Evolutionary conservation across 106 monocot species (phyloP), one percentile per base, ranked within the genome.

Genomic region (Hemerocallis citrina): DNA sequence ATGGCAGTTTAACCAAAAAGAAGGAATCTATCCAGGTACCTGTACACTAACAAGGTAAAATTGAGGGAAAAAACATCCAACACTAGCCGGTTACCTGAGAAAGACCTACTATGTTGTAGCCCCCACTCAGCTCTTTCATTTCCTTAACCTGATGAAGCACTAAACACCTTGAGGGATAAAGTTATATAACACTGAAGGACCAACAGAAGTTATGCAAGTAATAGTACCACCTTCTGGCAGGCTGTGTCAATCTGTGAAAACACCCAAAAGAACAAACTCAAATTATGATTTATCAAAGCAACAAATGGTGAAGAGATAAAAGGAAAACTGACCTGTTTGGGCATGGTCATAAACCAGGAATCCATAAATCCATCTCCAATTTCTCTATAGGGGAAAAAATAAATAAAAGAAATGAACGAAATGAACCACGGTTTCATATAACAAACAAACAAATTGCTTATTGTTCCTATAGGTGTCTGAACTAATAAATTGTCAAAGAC

Each of bases 71-170:
- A 9, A 59, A 27, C 22, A 54, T 34, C 44, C 20, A 63, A 51
- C 11, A 25, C 15, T 8, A 27, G 19, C 50, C 50, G 16, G 25
- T 28, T 74, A 88, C 92, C 92, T 93, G 92, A 48, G 92, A 93
- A 60, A 93, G 92, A 31, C 92, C 92, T 68, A 93, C 84, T 34
- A 93, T 81, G 64, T 88, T 88, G 67, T 81, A 93, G 39, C 92
- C 92, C 10, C 63, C 68, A 12, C 71, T 73, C 2, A 88, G 74
- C 52, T 88, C 84, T 27, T 81, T 63, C 84, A 93, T 93, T 74
- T 78, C 64, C 55, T 88, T 88, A 9, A 92, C 84, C 92, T 92
- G 44, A 30, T n/a, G 15, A 62, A 25, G 5, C 37, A 59, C 8
- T 36, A 29, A 45, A 44, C 66, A 62, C 38, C 54, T 29, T 47